These are phyloP conservation scores for Dictyostelium firmibasis DNA, from an alignment of 78 protist species.

Conservation along the genomic window DNA sequence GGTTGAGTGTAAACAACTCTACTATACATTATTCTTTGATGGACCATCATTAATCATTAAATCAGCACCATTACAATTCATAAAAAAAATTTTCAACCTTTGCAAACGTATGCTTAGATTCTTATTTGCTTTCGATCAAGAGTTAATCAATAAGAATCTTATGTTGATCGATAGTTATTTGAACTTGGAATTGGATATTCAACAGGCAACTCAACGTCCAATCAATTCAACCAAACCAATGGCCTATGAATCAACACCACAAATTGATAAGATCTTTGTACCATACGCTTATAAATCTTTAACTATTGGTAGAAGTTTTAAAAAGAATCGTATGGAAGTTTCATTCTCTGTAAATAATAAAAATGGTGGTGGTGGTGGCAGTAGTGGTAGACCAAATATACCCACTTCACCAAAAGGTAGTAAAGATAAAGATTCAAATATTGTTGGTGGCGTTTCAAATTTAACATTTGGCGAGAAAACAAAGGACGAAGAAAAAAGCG, in stretches of 20 bases:
- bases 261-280: slow-evolving; percentile 51
- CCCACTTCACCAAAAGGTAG: background rate
- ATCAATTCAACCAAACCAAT: slow-evolving; percentile 45
- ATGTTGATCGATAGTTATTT: slow-evolving; percentile 71
- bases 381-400: background rate
- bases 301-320: slow-evolving; percentile 49
- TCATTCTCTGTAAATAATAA: slow-evolving; percentile 34
- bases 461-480: slow-evolving; percentile 67
- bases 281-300: slow-evolving; percentile 55
- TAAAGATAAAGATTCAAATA: background rate
- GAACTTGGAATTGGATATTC: slow-evolving; percentile 38
- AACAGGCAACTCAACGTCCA: slow-evolving; percentile 44
- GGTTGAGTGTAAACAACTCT: slow-evolving; percentile 63
- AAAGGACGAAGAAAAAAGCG: slow-evolving; percentile 57
- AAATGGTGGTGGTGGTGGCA: background rate
- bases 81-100: slow-evolving; percentile 15
- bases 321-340: slow-evolving; percentile 46
- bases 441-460: background rate
- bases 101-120: slow-evolving; percentile 68
- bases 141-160: slow-evolving; percentile 61
- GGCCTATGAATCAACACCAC: slow-evolving; percentile 61
- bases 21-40: slow-evolving; percentile 53
- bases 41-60: slow-evolving; percentile 55
- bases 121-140: slow-evolving; percentile 76
- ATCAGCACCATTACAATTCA: slow-evolving; percentile 52